phyloP scores from a whole-genome alignment of 257 asterid species.

The Nicotiana tabacum region DNA sequence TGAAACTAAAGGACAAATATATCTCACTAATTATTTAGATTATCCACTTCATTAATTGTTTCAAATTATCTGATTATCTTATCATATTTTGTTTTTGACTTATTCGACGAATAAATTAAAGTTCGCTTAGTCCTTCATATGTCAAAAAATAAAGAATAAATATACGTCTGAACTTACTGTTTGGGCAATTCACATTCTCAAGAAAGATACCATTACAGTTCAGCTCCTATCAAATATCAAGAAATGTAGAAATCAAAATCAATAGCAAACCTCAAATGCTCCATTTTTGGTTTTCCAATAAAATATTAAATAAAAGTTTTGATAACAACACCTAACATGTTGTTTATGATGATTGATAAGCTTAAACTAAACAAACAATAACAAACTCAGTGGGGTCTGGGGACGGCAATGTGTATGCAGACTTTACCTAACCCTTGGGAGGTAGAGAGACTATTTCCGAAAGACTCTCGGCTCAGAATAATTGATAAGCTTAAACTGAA shows the following conservation, averaged over 20 bases:
- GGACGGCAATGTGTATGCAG: rapidly evolving
- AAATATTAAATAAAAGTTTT: too few species aligned
- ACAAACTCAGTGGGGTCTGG: too few species aligned
- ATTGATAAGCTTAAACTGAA: background rate
- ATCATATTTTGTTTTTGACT: slow-evolving; percentile 4
- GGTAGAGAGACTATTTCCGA: too few species aligned
- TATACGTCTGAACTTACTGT: background rate
- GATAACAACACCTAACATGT: too few species aligned
- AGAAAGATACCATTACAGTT: background rate
- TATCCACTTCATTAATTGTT: background rate
- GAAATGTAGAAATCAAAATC: background rate
- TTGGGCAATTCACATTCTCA: background rate
- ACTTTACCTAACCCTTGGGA: too few species aligned
- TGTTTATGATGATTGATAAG: too few species aligned
- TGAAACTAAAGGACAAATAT: background rate
- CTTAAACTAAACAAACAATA: too few species aligned
- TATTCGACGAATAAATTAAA: slow-evolving; percentile 3
- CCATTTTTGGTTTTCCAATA: background rate
- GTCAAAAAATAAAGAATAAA: background rate
- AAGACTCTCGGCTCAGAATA: too few species aligned
- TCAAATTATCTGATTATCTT: background rate
- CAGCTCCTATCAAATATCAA: background rate
- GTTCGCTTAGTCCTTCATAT: background rate
- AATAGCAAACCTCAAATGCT: background rate
- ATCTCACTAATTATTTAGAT: background rate